Evolutionary conservation across 164 flowering plant genomes (phyloP).

Genomic region (Magnolia changhungtana): DNA sequence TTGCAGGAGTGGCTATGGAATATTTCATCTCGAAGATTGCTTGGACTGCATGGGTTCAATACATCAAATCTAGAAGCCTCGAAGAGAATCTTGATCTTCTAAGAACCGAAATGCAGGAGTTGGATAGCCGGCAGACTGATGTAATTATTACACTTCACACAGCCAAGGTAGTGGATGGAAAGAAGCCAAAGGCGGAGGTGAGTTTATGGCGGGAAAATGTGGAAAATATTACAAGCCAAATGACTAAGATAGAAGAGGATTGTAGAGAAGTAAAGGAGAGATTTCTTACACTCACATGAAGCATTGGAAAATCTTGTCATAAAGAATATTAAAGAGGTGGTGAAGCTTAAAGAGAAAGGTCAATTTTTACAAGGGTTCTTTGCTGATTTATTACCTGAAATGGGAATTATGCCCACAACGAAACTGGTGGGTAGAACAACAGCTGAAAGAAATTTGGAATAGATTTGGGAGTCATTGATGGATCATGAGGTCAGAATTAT

Average conservation of each 20-base stretch:
- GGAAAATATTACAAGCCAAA: neutral
- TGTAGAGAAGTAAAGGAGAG: neutral
- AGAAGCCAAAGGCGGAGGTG: slow-evolving; percentile 3
- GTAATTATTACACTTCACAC: neutral
- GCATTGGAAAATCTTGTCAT: neutral
- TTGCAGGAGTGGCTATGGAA: too few species aligned
- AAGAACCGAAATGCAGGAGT: slow-evolving; percentile 1
- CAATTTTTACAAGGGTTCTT: slow-evolving; percentile 3
- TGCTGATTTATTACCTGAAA: neutral
- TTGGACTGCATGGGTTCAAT: too few species aligned
- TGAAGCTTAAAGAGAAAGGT: neutral
- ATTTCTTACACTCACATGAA: neutral
- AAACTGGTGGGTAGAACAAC: neutral
- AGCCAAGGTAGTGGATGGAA: neutral
- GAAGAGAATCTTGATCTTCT: neutral
- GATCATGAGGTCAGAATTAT: slow-evolving; percentile 1
- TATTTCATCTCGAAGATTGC: too few species aligned
- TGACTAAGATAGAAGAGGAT: neutral
- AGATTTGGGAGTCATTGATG: slow-evolving; percentile 1
- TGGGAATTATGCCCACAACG: neutral
- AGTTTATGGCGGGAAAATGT: slow-evolving; percentile 7
- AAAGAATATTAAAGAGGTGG: neutral
- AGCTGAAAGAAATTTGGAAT: neutral
- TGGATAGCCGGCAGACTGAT: slow-evolving; percentile 2
- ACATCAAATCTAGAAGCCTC: neutral